phyloP scores from a whole-genome alignment of 164 flowering plant species.

The Pachysandra terminalis region DNA sequence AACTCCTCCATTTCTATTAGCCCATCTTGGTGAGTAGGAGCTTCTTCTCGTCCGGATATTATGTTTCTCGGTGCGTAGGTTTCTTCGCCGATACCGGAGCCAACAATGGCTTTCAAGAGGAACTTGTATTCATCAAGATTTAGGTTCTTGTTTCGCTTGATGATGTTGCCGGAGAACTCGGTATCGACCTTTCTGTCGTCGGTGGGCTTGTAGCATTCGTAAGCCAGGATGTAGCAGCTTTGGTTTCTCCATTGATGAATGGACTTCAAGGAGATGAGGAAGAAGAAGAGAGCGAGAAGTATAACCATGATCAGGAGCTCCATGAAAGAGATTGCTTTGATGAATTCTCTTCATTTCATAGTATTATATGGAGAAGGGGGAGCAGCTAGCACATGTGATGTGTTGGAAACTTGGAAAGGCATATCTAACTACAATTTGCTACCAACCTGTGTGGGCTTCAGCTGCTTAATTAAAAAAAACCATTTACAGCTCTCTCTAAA shows the following conservation, averaged over 20 bases:
- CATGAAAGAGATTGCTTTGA: slow-evolving; percentile 11
- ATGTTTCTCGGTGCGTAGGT: slow-evolving; percentile 47
- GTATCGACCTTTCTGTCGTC: slow-evolving; percentile 41
- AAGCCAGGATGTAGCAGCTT: slow-evolving; percentile 41
- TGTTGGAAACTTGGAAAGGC: no score
- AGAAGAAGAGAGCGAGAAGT: slow-evolving; percentile 6
- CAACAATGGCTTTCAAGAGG: slow-evolving; percentile 43
- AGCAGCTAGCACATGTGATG: no score
- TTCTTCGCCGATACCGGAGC: slow-evolving; percentile 56
- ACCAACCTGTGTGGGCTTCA: no score
- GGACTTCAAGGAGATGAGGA: slow-evolving; percentile 13
- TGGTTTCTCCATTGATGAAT: slow-evolving; percentile 23
- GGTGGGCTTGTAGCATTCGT: slow-evolving; percentile 46
- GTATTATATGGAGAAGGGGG: no score
- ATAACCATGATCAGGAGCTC: slow-evolving; percentile 14
- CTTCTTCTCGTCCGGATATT: slow-evolving; percentile 31
- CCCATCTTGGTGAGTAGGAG: slow-evolving; percentile 25
- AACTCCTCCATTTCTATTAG: slow-evolving; percentile 49
- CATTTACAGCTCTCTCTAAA: no score
- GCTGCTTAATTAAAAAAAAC: no score
- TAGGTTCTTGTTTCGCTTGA: slow-evolving; percentile 42
- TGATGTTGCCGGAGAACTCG: slow-evolving; percentile 29
- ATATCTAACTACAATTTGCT: no score
- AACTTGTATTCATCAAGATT: slow-evolving; percentile 43
- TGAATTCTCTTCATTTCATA: no score